Evolutionary conservation across 495 filamentous ascomycete species (phyloP), one percentile per base, ranked within the genome.

Genomic region (Aspergillus nidulans): DNA sequence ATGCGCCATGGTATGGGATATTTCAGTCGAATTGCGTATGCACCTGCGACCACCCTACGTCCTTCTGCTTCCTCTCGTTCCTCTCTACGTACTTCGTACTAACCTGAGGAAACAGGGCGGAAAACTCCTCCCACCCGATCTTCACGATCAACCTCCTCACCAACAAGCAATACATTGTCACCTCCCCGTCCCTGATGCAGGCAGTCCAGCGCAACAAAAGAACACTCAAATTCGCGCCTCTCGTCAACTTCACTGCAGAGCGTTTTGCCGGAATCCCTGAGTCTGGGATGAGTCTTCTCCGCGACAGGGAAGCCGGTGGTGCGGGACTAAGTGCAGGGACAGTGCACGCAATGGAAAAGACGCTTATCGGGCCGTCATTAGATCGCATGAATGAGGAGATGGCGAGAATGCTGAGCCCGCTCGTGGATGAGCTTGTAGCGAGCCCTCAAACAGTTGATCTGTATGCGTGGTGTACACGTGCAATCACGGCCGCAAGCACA

Each of bases 401-500:
- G 69, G 53, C 61, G 4, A 34, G 39, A 5, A 18, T 46, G 7
- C 42, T 72, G 6, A 46, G 36, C 5, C 32, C 45, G 0, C 52
- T 57, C 16, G 45, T 72, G 3, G 60, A 68, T 20, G 53, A 62
- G 24, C 24, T 73, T 24, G 43, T 23, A 4, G 18, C 53, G 0
- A 20, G 19, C 0, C 15, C 9, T 0, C 20, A 23, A 6, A 30
- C 42, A 6, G 10, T 71, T 9, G 66, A 71, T 49, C 44, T 73
- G 4, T 67, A 63, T 51, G 52, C 34, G 16, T 83, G 77, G 77
- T 62, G 75, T 40, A 63, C 58, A 3, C 63, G 72, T 41, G 62
- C 67, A n/a, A 70, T 79, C 9, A 79, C 74, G 1, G 56, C 63
- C 23, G 78, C 79, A 3, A 79, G 74, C n/a, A 80, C 77, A 0